Percentiles rank a stretch among this genome's conserved stretches.
phyloP scores from a whole-genome alignment of 441 rosid species.

The Manihot esculenta region DNA sequence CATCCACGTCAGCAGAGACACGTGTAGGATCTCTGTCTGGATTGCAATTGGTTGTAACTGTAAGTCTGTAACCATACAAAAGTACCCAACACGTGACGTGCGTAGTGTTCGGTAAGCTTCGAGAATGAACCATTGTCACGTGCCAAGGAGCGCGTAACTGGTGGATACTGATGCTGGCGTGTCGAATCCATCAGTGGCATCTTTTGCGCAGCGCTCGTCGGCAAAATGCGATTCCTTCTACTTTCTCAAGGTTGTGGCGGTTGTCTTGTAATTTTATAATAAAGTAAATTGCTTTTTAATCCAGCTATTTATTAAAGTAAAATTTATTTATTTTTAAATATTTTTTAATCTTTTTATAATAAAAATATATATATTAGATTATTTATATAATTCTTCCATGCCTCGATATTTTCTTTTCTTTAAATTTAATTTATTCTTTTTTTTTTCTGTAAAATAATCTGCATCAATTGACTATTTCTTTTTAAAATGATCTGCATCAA shows the following conservation, averaged over 20 bases:
- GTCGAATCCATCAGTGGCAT: slow-evolving; percentile 26
- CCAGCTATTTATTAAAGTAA: no score
- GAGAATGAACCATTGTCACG: neutral
- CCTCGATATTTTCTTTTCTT: no score
- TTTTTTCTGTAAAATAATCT: no score
- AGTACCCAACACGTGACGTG: slow-evolving; percentile 4
- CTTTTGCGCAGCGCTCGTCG: slow-evolving; percentile 20
- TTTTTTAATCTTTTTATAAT: no score
- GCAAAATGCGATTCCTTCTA: neutral
- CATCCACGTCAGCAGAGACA: neutral
- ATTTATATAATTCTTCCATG: no score
- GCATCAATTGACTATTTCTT: no score
- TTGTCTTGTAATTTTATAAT: neutral
- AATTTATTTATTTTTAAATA: no score
- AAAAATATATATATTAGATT: no score
- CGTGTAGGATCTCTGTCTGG: neutral
- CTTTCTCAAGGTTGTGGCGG: neutral
- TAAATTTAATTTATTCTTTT: no score
- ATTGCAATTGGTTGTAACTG: no score
- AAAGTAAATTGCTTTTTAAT: no score
- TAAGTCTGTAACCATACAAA: neutral
- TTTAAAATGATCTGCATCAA: no score
- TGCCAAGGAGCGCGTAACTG: neutral
- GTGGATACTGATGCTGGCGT: slow-evolving; percentile 25
- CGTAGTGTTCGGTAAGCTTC: neutral